These are phyloP conservation scores for Bimuria novae-zelandiae DNA, from an alignment of 2,329 filamentous ascomycete species.

Conservation along the genomic window DNA sequence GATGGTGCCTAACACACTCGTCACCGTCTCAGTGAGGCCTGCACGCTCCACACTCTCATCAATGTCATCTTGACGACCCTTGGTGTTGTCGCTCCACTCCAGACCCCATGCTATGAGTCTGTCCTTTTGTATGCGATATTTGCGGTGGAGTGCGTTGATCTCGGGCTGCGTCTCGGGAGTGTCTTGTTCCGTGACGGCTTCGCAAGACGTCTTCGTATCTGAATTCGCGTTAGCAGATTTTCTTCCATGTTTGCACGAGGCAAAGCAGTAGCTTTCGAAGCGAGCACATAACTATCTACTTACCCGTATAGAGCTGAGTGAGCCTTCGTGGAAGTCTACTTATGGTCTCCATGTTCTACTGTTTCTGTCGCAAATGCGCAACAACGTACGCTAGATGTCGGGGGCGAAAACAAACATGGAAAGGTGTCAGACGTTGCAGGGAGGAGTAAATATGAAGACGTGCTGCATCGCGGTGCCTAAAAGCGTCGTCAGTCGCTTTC, in stretches of 20 bases:
- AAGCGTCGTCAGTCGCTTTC: slow-evolving; percentile 19
- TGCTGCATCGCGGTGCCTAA: too few relatives aligned
- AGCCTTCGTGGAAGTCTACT: slow-evolving; percentile 48
- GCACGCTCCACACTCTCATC: slow-evolving; percentile 70
- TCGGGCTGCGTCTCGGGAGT: slow-evolving; percentile 66
- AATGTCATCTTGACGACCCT: slow-evolving; percentile 66
- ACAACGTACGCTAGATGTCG: slow-evolving; percentile 17
- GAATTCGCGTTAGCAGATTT: not conserved
- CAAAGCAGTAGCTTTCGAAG: not conserved
- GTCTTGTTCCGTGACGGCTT: slow-evolving; percentile 68
- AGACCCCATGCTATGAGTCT: slow-evolving; percentile 78
- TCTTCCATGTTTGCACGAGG: too few relatives aligned
- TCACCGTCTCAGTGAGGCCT: slow-evolving; percentile 75
- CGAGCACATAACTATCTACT: not conserved
- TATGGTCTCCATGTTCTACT: slow-evolving; percentile 41
- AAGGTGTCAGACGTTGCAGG: slow-evolving; percentile 9
- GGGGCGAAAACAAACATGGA: slow-evolving; percentile 21
- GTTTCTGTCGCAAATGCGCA: slow-evolving; percentile 16
- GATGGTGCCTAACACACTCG: slow-evolving; percentile 78
- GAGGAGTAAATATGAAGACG: slow-evolving; percentile 21
- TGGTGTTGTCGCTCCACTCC: slow-evolving; percentile 74
- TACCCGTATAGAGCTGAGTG: slow-evolving; percentile 66
- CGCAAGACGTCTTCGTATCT: slow-evolving; percentile 77
- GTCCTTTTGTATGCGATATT: slow-evolving; percentile 80
- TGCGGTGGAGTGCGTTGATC: slow-evolving; percentile 72